Percentiles rank a stretch among this genome's conserved stretches.
Conservation (phyloP, 495 filamentous ascomycete species). For the Aspergillus haitiensis region DNA sequence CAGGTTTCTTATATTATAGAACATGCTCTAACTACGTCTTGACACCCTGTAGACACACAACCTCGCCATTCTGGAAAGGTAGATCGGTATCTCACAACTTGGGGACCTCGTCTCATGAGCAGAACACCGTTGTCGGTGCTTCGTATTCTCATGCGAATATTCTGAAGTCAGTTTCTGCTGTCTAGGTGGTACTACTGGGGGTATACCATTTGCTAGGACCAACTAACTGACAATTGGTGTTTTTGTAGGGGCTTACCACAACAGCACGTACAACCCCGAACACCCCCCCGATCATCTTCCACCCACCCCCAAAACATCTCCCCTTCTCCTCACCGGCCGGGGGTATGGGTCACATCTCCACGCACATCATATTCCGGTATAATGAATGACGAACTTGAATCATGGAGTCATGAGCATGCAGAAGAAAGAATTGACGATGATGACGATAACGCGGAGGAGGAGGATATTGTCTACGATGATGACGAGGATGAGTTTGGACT, state of each 20-base stretch:
- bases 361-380: slow-evolving; percentile 73
- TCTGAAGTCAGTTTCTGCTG: slow-evolving; percentile 66
- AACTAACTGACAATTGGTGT: slow-evolving; percentile 26
- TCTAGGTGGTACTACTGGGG: not conserved
- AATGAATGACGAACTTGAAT: slow-evolving; percentile 69
- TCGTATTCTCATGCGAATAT: slow-evolving; percentile 96
- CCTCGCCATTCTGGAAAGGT: slow-evolving; percentile 89
- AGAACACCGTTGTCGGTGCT: slow-evolving; percentile 84
- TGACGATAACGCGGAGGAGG: slow-evolving; percentile 60
- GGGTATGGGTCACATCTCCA: slow-evolving; percentile 57
- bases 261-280: slow-evolving; percentile 58
- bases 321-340: slow-evolving; percentile 57
- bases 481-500: slow-evolving; percentile 95
- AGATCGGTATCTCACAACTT: slow-evolving; percentile 45
- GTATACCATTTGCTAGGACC: not conserved
- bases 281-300: slow-evolving; percentile 56
- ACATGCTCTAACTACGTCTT: slow-evolving; percentile 23
- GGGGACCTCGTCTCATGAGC: slow-evolving; percentile 54
- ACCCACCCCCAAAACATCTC: slow-evolving; percentile 40
- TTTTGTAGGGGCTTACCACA: slow-evolving; percentile 51
- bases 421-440: slow-evolving; percentile 25
- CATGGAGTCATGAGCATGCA: slow-evolving; percentile 69
- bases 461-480: slow-evolving; percentile 74
- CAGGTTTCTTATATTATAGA: not conserved
- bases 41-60: slow-evolving; percentile 56